Percentiles rank a stretch among this genome's conserved stretches.
Conservation (phyloP, 768 basidiomycete genomes). For the Termitomyces eurrhizus region DNA sequence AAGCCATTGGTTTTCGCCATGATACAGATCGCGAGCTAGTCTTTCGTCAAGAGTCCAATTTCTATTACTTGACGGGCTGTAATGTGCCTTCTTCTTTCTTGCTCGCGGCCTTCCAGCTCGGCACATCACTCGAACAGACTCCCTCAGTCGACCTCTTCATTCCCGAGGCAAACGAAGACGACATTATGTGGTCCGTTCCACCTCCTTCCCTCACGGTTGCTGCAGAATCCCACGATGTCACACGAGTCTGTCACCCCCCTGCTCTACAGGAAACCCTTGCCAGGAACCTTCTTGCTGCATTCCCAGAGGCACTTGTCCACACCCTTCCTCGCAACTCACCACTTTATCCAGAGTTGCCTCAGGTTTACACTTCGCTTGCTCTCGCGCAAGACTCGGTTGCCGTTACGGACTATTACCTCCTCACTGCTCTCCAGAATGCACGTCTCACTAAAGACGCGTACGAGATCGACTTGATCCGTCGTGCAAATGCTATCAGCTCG, state of each 20-base stretch:
- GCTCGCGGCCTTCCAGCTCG: slow-evolving; percentile 53
- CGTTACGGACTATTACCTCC: slow-evolving; percentile 60
- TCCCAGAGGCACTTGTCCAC: slow-evolving; percentile 60
- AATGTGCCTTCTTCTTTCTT: slow-evolving; percentile 67
- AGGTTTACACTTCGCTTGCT: slow-evolving; percentile 36
- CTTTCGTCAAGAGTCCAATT: slow-evolving; percentile 78
- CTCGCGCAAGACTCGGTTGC: slow-evolving; percentile 28
- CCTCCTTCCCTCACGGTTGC: slow-evolving; percentile 63
- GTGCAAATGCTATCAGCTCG: slow-evolving; percentile 84
- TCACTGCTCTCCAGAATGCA: slow-evolving; percentile 75
- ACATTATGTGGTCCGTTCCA: slow-evolving; percentile 87
- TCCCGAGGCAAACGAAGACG: slow-evolving; percentile 65
- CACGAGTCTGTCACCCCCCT: slow-evolving; percentile 49
- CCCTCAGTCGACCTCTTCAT: slow-evolving; percentile 68
- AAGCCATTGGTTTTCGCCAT: slow-evolving; percentile 58
- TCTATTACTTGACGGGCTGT: slow-evolving; percentile 84
- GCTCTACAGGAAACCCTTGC: slow-evolving; percentile 44
- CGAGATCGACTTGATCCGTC: slow-evolving; percentile 73
- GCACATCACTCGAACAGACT: slow-evolving; percentile 22
- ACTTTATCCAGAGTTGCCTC: slow-evolving; percentile 49
- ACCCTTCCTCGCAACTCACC: slow-evolving; percentile 51
- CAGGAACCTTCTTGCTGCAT: slow-evolving; percentile 37
- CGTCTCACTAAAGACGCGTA: slow-evolving; percentile 71
- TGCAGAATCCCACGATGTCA: slow-evolving; percentile 50
- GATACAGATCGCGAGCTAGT: slow-evolving; percentile 83